phyloP scores from a whole-genome alignment of 768 basidiomycete species.

The Leccinum olivaceopallidum region DNA sequence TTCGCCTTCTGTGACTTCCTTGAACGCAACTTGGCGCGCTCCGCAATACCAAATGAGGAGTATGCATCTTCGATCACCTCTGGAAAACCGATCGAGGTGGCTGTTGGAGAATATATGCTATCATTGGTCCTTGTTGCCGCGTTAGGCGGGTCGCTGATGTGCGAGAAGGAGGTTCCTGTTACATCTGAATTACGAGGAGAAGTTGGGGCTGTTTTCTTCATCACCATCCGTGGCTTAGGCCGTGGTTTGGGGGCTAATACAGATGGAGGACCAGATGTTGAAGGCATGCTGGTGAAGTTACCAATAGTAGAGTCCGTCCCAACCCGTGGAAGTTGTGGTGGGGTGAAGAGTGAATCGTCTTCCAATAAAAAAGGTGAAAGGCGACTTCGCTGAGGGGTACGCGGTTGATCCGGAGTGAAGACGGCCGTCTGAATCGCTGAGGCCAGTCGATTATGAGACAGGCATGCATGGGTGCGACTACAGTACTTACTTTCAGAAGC shows the following conservation, averaged over 20 bases:
- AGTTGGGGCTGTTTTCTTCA: constrained; percentile 19
- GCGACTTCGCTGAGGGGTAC: constrained; percentile 16
- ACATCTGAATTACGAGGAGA: constrained; percentile 1
- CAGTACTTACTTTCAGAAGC: constrained; percentile 12
- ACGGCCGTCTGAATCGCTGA: constrained; percentile 23
- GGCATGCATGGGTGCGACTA: not conserved
- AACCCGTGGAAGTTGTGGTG: constrained; percentile 13
- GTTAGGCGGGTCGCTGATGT: constrained; percentile 22
- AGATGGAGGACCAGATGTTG: constrained; percentile 4
- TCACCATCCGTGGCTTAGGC: constrained; percentile 34
- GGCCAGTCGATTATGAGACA: constrained; percentile 3
- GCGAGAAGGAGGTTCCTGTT: constrained; percentile 19
- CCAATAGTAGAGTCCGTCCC: constrained; percentile 12
- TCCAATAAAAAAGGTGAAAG: constrained; percentile 5
- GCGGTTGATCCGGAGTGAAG: constrained; percentile 16
- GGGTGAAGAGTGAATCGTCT: constrained; percentile 31
- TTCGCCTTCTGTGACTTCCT: constrained; percentile 32
- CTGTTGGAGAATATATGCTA: constrained; percentile 20
- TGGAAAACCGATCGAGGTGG: constrained; percentile 11
- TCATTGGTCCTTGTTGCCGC: constrained; percentile 18
- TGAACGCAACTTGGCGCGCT: constrained; percentile 57
- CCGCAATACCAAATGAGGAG: constrained; percentile 46
- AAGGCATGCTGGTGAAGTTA: constrained; percentile 17
- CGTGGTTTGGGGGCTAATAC: constrained; percentile 19
- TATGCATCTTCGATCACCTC: constrained; percentile 19